Conservation (phyloP, 257 asterid genomes). For the Verbena officinalis region DNA sequence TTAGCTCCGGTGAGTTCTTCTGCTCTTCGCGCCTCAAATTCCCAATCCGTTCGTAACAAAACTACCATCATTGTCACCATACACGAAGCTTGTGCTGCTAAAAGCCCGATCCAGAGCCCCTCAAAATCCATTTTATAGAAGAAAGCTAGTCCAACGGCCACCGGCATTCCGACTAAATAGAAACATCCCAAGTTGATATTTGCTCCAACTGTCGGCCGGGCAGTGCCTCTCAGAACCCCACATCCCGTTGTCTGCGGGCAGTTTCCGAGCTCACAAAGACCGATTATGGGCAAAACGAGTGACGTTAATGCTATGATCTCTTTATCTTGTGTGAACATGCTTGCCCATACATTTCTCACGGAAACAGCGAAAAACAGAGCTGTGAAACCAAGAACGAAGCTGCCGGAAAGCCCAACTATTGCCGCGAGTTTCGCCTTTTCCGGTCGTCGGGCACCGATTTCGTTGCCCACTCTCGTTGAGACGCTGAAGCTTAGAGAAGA, state of each 20-base stretch:
- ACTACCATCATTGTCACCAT: slow-evolving; percentile 51
- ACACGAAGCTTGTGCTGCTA: slow-evolving; percentile 62
- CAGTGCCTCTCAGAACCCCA: slow-evolving; percentile 61
- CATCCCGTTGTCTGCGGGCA: slow-evolving; percentile 67
- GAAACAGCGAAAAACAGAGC: slow-evolving; percentile 45
- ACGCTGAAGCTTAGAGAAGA: slow-evolving; percentile 59
- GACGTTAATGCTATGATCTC: slow-evolving; percentile 50
- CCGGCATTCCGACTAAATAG: slow-evolving; percentile 62
- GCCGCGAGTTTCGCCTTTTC: slow-evolving; percentile 43
- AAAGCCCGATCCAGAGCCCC: slow-evolving; percentile 63
- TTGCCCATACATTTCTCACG: slow-evolving; percentile 55
- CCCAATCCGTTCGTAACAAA: slow-evolving; percentile 56
- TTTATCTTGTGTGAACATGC: slow-evolving; percentile 46
- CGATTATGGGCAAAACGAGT: slow-evolving; percentile 53
- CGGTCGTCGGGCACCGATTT: slow-evolving; percentile 55
- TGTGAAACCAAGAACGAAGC: slow-evolving; percentile 41
- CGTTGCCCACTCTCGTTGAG: slow-evolving; percentile 64
- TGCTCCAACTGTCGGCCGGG: slow-evolving; percentile 60
- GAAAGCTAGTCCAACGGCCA: slow-evolving; percentile 50
- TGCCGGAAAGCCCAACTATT: slow-evolving; percentile 34
- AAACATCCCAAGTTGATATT: slow-evolving; percentile 62
- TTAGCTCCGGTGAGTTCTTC: slow-evolving; percentile 50
- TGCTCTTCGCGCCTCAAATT: slow-evolving; percentile 53
- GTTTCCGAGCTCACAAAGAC: slow-evolving; percentile 67
- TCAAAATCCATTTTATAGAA: slow-evolving; percentile 37